Base-by-base conservation (phyloP, 2,329 filamentous ascomycete species). In the Cadophora luteo-olivacea region DNA sequence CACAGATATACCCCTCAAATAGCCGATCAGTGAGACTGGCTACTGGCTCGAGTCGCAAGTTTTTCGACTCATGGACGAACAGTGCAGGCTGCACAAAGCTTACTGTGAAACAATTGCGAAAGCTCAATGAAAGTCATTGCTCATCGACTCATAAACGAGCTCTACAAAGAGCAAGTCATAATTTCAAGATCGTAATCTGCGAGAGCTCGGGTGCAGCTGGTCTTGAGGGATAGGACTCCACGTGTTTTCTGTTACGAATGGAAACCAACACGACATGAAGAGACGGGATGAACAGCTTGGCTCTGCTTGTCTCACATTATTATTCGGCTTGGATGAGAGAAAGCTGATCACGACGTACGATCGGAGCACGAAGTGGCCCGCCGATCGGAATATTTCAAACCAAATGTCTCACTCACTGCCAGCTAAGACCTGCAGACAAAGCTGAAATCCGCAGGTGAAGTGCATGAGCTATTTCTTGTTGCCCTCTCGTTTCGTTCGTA, bases 381-480 rank as follows among this genome's bases (percentile, higher is more conserved):
- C 55, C 32, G 24, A 38, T 24, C 55, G 55, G 55, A 25, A 38
- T 38, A 41, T 58, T 38, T 58, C 22, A 58, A 24, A 38, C 32
- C 55, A 24, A 22, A 38, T 58, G 55, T 58, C 55, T 58, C 55
- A 57, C 55, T 58, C 55, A 57, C 33, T 38, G 16, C 52, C 52
- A 55, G 52, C 52, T n/a, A 55, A 55, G 25, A 19, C 14, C 19
- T 55, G n/a, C 55, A 58, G 55, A n/a, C 55, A 58, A 58, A 38
- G 55, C 55, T 58, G 55, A 58, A 22, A 12, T 32, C 55, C 14
- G 54, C 29, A 57, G 29, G 29, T 57, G 54, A 41, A 38, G 16
- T 36, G 16, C 55, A 24, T 58, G n/a, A 16, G 12, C 29, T n/a
- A 16, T 32, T n/a, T 33, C 29, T 55, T 33, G 25, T 14, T n/a